Percentiles rank a stretch among this genome's conserved stretches.
Conservation (phyloP, 495 filamentous ascomycete species). For the Aspergillus baeticus region DNA sequence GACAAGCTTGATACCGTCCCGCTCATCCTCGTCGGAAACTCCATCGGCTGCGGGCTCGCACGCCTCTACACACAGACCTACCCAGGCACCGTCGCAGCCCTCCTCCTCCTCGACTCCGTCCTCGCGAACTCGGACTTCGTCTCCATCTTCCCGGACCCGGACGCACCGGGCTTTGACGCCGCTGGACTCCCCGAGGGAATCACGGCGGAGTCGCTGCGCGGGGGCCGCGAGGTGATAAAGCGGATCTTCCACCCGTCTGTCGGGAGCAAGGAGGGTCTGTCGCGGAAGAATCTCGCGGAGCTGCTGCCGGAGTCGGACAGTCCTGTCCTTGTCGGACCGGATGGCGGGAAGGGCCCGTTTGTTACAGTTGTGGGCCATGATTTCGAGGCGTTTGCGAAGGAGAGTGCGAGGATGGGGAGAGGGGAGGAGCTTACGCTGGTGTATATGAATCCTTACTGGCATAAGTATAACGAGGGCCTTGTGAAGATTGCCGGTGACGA, state of each 20-base stretch:
- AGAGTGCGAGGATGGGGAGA: slow-evolving; percentile 43
- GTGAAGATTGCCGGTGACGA: slow-evolving; percentile 37
- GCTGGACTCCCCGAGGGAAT: slow-evolving; percentile 40
- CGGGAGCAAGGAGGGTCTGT: slow-evolving; percentile 55
- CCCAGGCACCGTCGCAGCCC: slow-evolving; percentile 42
- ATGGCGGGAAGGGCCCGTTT: slow-evolving; percentile 35
- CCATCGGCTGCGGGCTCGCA: slow-evolving; percentile 58
- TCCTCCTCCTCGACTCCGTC: slow-evolving; percentile 61
- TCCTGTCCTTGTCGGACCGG: slow-evolving; percentile 44
- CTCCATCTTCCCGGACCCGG: slow-evolving; percentile 60
- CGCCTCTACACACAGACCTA: slow-evolving; percentile 53
- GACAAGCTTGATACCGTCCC: slow-evolving; percentile 11
- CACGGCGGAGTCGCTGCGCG: slow-evolving; percentile 43
- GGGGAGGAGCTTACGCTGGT: slow-evolving; percentile 43
- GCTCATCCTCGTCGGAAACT: slow-evolving; percentile 55
- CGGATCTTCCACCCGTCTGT: slow-evolving; percentile 52
- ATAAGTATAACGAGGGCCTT: slow-evolving; percentile 55
- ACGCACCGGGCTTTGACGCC: slow-evolving; percentile 45
- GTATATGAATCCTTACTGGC: slow-evolving; percentile 57
- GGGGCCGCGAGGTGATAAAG: slow-evolving; percentile 37
- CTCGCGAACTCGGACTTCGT: slow-evolving; percentile 61
- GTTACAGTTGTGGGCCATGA: slow-evolving; percentile 63
- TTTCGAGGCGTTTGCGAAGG: slow-evolving; percentile 52
- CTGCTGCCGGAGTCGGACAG: slow-evolving; percentile 51
- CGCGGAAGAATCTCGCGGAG: slow-evolving; percentile 44